These are phyloP conservation scores for Neurospora tetraspora DNA, from an alignment of 495 filamentous ascomycete species.

Conservation along the genomic window DNA sequence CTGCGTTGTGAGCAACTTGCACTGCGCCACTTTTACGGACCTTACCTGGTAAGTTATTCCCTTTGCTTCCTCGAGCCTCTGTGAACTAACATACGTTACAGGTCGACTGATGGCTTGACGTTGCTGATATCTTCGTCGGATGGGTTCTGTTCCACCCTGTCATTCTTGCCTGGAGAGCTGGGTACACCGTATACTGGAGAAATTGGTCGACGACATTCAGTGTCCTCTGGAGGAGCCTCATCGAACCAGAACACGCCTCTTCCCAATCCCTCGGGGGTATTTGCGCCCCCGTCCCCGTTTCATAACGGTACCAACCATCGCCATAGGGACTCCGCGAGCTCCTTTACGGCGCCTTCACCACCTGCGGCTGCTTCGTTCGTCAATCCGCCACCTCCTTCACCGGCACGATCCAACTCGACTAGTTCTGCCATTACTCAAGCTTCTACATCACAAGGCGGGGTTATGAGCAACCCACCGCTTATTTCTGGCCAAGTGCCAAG, in stretches of 20 bases:
- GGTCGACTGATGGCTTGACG: slow-evolving; percentile 87
- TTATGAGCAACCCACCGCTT: slow-evolving; percentile 67
- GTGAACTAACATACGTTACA: slow-evolving; percentile 32
- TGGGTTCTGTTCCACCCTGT: slow-evolving; percentile 88
- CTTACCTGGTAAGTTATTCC: slow-evolving; percentile 66
- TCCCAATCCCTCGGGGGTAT: slow-evolving; percentile 51
- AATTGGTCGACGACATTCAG: slow-evolving; percentile 38
- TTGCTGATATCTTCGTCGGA: slow-evolving; percentile 95
- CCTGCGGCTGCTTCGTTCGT: slow-evolving; percentile 37
- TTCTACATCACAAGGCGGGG: slow-evolving; percentile 20
- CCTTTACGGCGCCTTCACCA: slow-evolving; percentile 48
- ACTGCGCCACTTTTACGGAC: slow-evolving; percentile 96
- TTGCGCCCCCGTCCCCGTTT: slow-evolving; percentile 49
- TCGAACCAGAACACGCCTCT: slow-evolving; percentile 52
- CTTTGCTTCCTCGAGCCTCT: background rate
- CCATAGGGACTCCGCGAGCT: slow-evolving; percentile 38
- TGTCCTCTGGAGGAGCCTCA: slow-evolving; percentile 27
- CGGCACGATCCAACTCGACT: slow-evolving; percentile 72
- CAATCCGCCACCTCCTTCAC: slow-evolving; percentile 55
- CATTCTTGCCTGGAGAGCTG: slow-evolving; percentile 76
- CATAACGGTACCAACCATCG: slow-evolving; percentile 33
- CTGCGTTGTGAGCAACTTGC: slow-evolving; percentile 88
- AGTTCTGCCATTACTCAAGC: slow-evolving; percentile 67
- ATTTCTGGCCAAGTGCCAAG: slow-evolving; percentile 63
- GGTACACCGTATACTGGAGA: slow-evolving; percentile 75